These are phyloP conservation scores for Dimargaris cristalligena DNA, from an alignment of 192 early-diverging fungal genomes.

Conservation along the genomic window DNA sequence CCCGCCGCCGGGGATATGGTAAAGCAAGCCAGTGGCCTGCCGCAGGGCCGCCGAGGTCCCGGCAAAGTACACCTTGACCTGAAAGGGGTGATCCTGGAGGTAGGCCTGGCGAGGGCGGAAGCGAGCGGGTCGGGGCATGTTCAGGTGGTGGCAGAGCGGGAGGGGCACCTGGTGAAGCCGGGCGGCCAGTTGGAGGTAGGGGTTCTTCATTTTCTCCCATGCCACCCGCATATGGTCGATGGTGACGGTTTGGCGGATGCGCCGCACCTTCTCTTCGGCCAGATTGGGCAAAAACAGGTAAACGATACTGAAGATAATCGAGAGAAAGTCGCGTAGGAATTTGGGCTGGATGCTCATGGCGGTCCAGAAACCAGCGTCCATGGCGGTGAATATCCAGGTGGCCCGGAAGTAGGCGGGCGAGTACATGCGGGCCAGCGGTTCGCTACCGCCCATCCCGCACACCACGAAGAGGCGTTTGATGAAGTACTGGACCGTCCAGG, in stretches of 20 bases:
- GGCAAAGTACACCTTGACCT: constrained; percentile 37
- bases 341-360: constrained; percentile 64
- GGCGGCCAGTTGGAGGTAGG: constrained; percentile 35
- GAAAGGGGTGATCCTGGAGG: constrained; percentile 8
- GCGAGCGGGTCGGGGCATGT: constrained; percentile 9
- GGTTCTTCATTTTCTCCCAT: constrained; percentile 81
- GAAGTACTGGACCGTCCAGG: constrained; percentile 46
- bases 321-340: constrained; percentile 53
- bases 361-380: constrained; percentile 92
- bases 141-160: constrained; percentile 15
- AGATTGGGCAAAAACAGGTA: constrained; percentile 75
- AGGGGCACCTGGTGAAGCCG: constrained; percentile 15
- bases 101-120: constrained; percentile 9
- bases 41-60: constrained; percentile 23
- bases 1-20: constrained; percentile 69
- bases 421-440: constrained; percentile 72
- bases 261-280: constrained; percentile 72
- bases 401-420: constrained; percentile 80
- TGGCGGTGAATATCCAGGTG: constrained; percentile 70
- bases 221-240: constrained; percentile 69
- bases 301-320: constrained; percentile 57
- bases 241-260: constrained; percentile 56
- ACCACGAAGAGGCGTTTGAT: constrained; percentile 48
- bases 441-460: constrained; percentile 54
- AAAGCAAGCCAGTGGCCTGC: constrained; percentile 26